A percentile compares a stretch with the other conserved stretches of the same genome.
phyloP scores from a whole-genome alignment of 1,139 yeast species.

The Zygotorulaspora mrakii region DNA sequence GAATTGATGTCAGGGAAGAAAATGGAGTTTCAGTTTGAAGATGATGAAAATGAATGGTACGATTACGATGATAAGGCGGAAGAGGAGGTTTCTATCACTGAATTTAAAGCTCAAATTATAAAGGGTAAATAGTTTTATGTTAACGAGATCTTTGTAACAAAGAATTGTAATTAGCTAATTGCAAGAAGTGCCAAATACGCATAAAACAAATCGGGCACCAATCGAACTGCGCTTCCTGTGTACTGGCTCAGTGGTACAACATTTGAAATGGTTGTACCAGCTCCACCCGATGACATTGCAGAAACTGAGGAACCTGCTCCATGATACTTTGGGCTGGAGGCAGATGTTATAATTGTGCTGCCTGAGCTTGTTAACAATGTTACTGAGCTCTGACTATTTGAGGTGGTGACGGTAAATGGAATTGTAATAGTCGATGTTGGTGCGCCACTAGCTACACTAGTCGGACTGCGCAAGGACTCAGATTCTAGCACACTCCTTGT shows the following conservation, averaged over 20 bases:
- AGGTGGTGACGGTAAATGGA: background rate
- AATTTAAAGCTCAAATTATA: conserved; percentile 57
- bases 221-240: conserved; percentile 6
- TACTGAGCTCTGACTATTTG: background rate
- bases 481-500: too few species aligned
- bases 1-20: conserved; percentile 28
- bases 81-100: conserved; percentile 77
- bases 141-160: conserved; percentile 1
- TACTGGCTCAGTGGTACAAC: background rate
- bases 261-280: background rate
- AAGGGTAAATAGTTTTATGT: conserved; percentile 27
- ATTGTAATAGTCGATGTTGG: background rate
- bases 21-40: conserved; percentile 54
- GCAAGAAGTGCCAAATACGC: conserved; percentile 6
- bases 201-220: conserved; percentile 1
- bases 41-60: conserved; percentile 89
- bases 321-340: background rate
- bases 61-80: conserved; percentile 88
- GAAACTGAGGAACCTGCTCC: background rate
- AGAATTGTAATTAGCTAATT: conserved; percentile 7
- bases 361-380: background rate
- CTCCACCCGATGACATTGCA: background rate
- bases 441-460: too few species aligned
- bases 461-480: too few species aligned
- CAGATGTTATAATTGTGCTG: background rate